phyloP scores from a whole-genome alignment of 176 grass and related monocot species.

The Chloris gayana region DNA sequence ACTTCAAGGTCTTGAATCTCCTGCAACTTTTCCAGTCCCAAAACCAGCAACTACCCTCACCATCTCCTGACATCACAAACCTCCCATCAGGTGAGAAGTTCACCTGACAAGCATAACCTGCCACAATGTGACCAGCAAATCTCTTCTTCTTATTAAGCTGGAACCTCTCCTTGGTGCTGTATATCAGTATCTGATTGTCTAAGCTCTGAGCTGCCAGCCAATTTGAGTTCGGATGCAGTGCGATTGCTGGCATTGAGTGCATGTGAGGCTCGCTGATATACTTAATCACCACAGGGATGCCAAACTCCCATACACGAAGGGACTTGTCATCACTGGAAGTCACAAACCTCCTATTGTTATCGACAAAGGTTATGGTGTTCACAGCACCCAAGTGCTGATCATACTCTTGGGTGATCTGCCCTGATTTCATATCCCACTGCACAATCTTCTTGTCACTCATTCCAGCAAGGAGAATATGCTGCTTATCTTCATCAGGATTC shows the following conservation, averaged over 20 bases:
- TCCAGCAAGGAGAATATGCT: constrained; percentile 95
- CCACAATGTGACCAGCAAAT: constrained; percentile 93
- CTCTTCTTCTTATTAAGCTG: constrained; percentile 99
- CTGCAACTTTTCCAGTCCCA: constrained; percentile 99
- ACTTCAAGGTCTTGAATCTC: constrained; percentile 83
- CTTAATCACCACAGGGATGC: constrained; percentile 98
- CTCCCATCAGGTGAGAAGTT: constrained; percentile 97
- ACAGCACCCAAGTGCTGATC: constrained; percentile 95
- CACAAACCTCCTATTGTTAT: constrained; percentile 98
- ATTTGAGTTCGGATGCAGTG: constrained; percentile 88
- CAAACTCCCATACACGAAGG: constrained; percentile 95
- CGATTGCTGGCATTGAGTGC: constrained; percentile 97
- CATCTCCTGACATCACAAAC: constrained; percentile 95
- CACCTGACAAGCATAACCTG: constrained; percentile 98
- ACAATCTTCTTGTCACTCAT: constrained; percentile 99
- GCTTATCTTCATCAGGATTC: constrained; percentile 98
- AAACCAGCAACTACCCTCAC: constrained; percentile 97
- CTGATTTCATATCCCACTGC: constrained; percentile 98
- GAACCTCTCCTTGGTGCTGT: constrained; percentile 97
- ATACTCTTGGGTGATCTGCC: constrained; percentile 95
- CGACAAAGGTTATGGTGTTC: constrained; percentile 97
- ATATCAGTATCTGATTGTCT: constrained; percentile 99
- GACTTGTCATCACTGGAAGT: constrained; percentile 97
- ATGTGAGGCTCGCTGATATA: constrained; percentile 99
- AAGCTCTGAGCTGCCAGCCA: constrained; percentile 97